Evolutionary conservation across 345 rosid genomes (phyloP), one percentile per base, ranked within the genome.

Genomic region (Gossypium herbaceum): DNA sequence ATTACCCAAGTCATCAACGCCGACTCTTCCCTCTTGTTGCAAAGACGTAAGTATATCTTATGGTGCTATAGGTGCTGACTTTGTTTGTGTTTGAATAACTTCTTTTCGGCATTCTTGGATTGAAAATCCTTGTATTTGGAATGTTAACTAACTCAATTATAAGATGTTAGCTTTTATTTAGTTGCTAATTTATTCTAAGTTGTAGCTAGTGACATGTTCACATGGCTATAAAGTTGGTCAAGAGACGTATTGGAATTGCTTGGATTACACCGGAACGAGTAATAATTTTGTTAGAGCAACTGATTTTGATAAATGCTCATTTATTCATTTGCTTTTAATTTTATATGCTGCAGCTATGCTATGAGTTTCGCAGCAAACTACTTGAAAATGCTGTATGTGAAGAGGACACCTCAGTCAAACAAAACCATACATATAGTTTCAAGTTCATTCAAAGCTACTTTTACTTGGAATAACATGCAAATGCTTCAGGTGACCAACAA

Each of bases 1-100:
- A 94, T 88, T 94, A 92, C 78, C 97, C 97, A 70, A 90, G 89
- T 84, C 95, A 94, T 84, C 98, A 92, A 82, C 83, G 93, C 47
- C 88, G 97, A 68, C 90, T 94, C 73, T 78, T 94, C 77, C 98
- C 98, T 73, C 97, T 92, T 43, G 86, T 94, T 83, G 97, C 97
- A 55, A 94, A 92, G 85, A 89, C 90, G 97, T 91, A 82, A 85
- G 93, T 56, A 52, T 75, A 71, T 34, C 41, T 34, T 34, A 34
- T 5, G 7, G 7, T 34, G 41, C 41, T 34, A 34, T 34, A 34
- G 41, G 41, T 34, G 41, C 41, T 34, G 41, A 34, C 7, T 34
- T 34, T 34, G 41, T 34, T 34, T 34, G 41, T 34, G 41, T 5
- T 34, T 34, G 41, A 34, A 34, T 34, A 34, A 34, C 41, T 34